Conservation (phyloP, 257 asterid genomes). For the Nyctanthes arbortristis region DNA sequence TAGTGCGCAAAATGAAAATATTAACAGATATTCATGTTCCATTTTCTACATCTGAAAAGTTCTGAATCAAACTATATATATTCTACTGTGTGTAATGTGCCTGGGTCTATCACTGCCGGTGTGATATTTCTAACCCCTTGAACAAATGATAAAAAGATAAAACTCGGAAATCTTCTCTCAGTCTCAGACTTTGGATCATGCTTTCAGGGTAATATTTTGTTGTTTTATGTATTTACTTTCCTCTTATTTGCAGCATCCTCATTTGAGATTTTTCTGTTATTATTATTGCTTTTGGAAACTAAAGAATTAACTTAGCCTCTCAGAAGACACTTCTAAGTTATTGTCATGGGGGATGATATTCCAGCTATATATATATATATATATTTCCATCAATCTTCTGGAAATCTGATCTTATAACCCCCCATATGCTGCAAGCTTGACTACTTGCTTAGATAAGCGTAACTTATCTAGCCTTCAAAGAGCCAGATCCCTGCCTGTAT, state of each 20-base stretch:
- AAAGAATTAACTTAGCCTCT: background rate
- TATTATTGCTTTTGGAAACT: background rate
- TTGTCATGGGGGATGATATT: background rate
- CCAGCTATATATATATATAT: background rate
- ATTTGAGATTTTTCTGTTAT: background rate
- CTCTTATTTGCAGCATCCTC: background rate
- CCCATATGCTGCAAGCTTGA: background rate
- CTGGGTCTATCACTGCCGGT: background rate
- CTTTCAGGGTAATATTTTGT: background rate
- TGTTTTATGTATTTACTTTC: background rate
- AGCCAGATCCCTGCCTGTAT: background rate
- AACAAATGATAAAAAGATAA: background rate
- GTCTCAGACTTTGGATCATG: background rate
- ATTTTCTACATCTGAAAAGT: background rate
- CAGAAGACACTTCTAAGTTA: background rate
- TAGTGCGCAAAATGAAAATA: background rate
- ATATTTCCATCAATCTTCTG: background rate
- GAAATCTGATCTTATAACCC: background rate
- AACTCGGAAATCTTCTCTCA: background rate
- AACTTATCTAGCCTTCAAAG: background rate
- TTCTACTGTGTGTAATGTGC: background rate
- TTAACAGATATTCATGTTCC: background rate
- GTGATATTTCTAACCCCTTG: background rate
- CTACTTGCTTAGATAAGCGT: background rate
- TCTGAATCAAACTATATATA: background rate